These are phyloP conservation scores for Lotus japonicus DNA, from an alignment of 306 rosid genomes.

Conservation along the genomic window DNA sequence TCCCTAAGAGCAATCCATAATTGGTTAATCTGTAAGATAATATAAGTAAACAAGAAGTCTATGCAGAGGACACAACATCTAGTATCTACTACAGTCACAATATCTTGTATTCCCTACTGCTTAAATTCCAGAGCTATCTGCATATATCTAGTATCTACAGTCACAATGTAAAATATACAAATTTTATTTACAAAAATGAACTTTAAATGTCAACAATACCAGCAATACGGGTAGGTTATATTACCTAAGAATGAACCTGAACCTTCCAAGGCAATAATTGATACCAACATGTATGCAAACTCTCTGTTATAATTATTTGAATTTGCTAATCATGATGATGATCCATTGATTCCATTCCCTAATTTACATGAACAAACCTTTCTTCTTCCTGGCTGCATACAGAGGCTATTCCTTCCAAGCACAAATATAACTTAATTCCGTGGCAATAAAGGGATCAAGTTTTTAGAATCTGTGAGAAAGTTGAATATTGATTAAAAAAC, in stretches of 20 bases:
- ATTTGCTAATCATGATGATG: not conserved
- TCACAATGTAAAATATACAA: not conserved
- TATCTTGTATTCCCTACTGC: not conserved
- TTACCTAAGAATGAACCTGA: constrained; percentile 16
- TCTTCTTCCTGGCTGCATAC: not conserved
- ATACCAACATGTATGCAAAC: not conserved
- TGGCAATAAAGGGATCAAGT: not conserved
- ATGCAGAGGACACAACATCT: no score
- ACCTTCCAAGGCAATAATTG: not conserved
- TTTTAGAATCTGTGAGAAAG: not conserved
- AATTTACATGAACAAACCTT: not conserved
- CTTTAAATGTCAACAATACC: not conserved
- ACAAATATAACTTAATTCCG: not conserved
- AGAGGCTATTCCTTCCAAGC: constrained; percentile 4
- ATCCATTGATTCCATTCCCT: constrained; percentile 1
- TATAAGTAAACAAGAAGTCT: no score
- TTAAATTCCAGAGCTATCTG: not conserved
- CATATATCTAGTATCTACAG: not conserved
- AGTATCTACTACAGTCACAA: no score
- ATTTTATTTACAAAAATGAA: constrained; percentile 4
- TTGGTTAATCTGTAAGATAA: no score
- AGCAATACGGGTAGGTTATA: not conserved
- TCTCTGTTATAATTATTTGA: not conserved
- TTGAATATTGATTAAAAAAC: not conserved
- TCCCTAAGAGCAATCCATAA: no score